Percentiles rank a stretch among this genome's conserved stretches.
phyloP scores from a whole-genome alignment of 2,329 filamentous ascomycete species.

The Microthyrium microscopicum region DNA sequence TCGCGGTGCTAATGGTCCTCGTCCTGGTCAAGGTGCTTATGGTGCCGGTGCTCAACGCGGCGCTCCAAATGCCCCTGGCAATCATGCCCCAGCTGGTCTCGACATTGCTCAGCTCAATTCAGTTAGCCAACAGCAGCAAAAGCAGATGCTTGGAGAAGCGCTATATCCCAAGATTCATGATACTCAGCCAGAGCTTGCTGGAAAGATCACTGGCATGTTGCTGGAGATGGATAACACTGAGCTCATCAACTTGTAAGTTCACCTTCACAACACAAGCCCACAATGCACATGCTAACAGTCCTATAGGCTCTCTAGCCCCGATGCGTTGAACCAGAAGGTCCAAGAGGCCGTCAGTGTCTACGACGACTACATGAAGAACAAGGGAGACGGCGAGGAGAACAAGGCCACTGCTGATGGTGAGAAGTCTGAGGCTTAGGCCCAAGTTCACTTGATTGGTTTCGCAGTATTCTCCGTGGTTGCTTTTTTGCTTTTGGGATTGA shows the following conservation, averaged over 20 bases:
- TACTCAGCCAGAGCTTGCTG: slow-evolving; percentile 86
- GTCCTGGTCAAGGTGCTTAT: slow-evolving; percentile 21
- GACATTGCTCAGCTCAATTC: slow-evolving; percentile 34
- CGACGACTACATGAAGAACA: slow-evolving; percentile 94
- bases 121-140: slow-evolving; percentile 61
- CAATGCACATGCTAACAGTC: slow-evolving; percentile 15
- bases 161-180: slow-evolving; percentile 97
- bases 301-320: no score
- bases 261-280: not conserved
- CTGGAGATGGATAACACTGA: slow-evolving; percentile 97
- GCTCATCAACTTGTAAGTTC: slow-evolving; percentile 82
- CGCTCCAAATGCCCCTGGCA: not conserved
- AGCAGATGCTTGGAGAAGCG: slow-evolving; percentile 95
- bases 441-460: not conserved
- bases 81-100: slow-evolving; percentile 19
- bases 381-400: slow-evolving; percentile 30
- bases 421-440: slow-evolving; percentile 5
- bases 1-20: slow-evolving; percentile 23
- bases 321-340: slow-evolving; percentile 83
- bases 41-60: slow-evolving; percentile 13
- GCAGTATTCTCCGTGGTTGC: no score
- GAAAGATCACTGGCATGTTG: slow-evolving; percentile 99
- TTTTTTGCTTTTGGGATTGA: no score
- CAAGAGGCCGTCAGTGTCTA: slow-evolving; percentile 95
- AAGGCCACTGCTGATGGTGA: slow-evolving; percentile 8